Evolutionary conservation across 2,329 filamentous ascomycete genomes (phyloP).

Genomic region (Magnaporthales sp.): DNA sequence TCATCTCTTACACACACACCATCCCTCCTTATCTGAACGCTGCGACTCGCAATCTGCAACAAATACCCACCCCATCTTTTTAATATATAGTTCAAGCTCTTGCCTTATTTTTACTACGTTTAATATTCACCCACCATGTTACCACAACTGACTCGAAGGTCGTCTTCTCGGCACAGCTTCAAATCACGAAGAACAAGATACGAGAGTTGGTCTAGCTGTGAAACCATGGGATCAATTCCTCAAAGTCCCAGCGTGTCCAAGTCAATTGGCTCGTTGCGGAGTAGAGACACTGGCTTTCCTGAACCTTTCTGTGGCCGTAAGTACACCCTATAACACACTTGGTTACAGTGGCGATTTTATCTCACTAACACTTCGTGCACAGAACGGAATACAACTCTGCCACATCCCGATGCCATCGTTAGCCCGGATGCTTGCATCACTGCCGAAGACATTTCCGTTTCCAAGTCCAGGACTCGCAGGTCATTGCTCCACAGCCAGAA

Average conservation of each 20-base stretch:
- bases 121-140: background rate
- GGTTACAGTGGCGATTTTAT: background rate
- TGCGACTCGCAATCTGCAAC: constrained; percentile 1
- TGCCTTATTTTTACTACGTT: background rate
- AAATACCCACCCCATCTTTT: background rate
- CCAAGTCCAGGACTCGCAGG: constrained; percentile 32
- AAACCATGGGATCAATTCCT: constrained; percentile 5
- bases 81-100: background rate
- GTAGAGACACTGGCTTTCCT: constrained; percentile 39
- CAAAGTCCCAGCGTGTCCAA: constrained; percentile 2
- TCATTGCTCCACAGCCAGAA: constrained; percentile 33
- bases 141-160: constrained; percentile 2
- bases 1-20: background rate
- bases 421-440: constrained; percentile 48
- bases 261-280: background rate
- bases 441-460: constrained; percentile 40
- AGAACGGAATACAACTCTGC: constrained; percentile 51
- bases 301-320: constrained; percentile 39
- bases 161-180: constrained; percentile 4
- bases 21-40: background rate
- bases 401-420: constrained; percentile 53
- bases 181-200: constrained; percentile 12
- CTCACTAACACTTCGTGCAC: background rate
- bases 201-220: constrained; percentile 13
- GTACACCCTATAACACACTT: constrained; percentile 11